Evolutionary conservation across 352 stramenopile genomes (phyloP).

Genomic region (Thraustotheca clavata): DNA sequence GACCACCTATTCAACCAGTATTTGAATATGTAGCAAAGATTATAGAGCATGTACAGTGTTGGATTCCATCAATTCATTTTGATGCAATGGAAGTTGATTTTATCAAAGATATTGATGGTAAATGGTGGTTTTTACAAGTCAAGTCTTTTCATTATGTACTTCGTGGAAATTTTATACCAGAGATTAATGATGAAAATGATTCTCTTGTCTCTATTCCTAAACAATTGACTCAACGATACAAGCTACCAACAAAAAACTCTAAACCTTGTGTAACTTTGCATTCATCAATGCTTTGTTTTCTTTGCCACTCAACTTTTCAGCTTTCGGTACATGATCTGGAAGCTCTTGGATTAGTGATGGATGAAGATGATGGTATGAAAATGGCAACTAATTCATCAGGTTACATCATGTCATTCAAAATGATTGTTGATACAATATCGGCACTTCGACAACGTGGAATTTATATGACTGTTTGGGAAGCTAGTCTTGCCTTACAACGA

Average conservation of each 20-base stretch:
- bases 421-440: constrained; percentile 61
- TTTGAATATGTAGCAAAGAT: constrained; percentile 42
- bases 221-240: constrained; percentile 25
- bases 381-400: constrained; percentile 33
- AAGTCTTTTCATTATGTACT: constrained; percentile 44
- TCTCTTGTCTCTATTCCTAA: constrained; percentile 23
- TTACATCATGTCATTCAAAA: constrained; percentile 74
- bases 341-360: constrained; percentile 28
- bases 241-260: not conserved
- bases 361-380: constrained; percentile 23
- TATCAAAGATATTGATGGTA: constrained; percentile 45
- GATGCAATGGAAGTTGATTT: constrained; percentile 53
- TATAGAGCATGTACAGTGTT: constrained; percentile 49
- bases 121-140: constrained; percentile 66
- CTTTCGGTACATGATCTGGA: constrained; percentile 36
- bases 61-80: constrained; percentile 52
- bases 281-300: constrained; percentile 32
- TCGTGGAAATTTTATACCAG: constrained; percentile 26
- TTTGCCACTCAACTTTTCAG: constrained; percentile 50
- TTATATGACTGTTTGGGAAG: constrained; percentile 46
- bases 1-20: constrained; percentile 40
- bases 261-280: not conserved
- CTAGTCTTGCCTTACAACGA: constrained; percentile 31
- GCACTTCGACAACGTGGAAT: constrained; percentile 53
- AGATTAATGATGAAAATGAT: constrained; percentile 29